phyloP scores from a whole-genome alignment of 495 filamentous ascomycete species.

The Lophiotrema nucula region DNA sequence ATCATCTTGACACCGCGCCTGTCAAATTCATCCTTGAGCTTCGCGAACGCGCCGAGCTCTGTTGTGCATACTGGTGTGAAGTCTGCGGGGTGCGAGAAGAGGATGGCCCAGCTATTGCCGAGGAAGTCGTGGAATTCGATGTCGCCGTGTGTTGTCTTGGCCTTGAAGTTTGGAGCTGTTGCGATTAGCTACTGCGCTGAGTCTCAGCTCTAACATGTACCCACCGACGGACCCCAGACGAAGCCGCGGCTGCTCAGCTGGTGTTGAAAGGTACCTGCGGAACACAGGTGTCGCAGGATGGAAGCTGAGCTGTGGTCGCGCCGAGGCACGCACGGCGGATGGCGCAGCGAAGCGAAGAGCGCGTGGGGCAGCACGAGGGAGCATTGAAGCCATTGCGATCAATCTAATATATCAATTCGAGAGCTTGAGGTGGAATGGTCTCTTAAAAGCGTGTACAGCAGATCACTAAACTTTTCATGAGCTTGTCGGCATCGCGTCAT shows the following conservation, averaged over 20 bases:
- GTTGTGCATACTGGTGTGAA: constrained; percentile 72
- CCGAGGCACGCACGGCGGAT: constrained; percentile 8
- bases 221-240: constrained; percentile 52
- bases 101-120: constrained; percentile 60
- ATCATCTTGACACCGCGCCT: constrained; percentile 66
- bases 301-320: background rate
- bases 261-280: constrained; percentile 41
- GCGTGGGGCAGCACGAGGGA: constrained; percentile 25
- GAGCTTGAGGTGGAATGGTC: too few species aligned
- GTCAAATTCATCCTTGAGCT: constrained; percentile 60
- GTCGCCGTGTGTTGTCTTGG: constrained; percentile 63
- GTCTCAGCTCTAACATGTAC: too few species aligned
- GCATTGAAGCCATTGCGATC: constrained; percentile 34
- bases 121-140: constrained; percentile 61
- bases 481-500: too few species aligned
- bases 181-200: too few species aligned
- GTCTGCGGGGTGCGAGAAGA: constrained; percentile 70
- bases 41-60: constrained; percentile 67
- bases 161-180: constrained; percentile 63
- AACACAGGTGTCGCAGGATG: constrained; percentile 35
- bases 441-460: too few species aligned
- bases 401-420: too few species aligned
- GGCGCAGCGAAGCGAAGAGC: constrained; percentile 18
- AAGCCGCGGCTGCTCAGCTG: constrained; percentile 57
- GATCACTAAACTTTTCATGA: too few species aligned